phyloP scores from a whole-genome alignment of 495 filamentous ascomycete species.

The Chaetomidium leptoderma region DNA sequence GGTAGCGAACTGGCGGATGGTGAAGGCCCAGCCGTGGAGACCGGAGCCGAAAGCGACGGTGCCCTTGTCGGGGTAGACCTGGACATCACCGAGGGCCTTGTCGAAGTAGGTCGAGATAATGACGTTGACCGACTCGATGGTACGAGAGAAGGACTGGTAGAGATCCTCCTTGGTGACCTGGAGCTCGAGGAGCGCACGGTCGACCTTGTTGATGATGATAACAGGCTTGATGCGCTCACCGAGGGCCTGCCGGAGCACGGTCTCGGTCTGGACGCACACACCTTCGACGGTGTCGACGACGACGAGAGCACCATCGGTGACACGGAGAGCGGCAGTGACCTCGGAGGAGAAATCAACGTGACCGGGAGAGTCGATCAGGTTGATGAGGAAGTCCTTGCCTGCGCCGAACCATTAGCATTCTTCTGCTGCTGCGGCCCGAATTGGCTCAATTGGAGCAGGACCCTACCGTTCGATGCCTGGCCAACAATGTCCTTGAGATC shows the following conservation, averaged over 20 bases:
- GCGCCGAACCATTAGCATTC: constrained; percentile 9
- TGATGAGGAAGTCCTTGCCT: constrained; percentile 95
- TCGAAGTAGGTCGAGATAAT: constrained; percentile 98
- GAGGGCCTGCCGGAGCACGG: constrained; percentile 97
- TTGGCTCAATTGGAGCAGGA: not conserved
- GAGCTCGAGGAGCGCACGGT: constrained; percentile 96
- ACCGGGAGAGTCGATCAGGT: constrained; percentile 99
- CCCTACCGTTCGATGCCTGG: constrained; percentile 66
- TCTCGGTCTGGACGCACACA: constrained; percentile 99
- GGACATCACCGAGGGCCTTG: constrained; percentile 93
- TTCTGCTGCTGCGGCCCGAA: not conserved
- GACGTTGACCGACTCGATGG: constrained; percentile 99
- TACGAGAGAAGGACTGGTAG: constrained; percentile 99
- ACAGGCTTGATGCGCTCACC: constrained; percentile 99
- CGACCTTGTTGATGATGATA: constrained; percentile 99
- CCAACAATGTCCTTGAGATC: constrained; percentile 90
- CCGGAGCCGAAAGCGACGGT: constrained; percentile 99
- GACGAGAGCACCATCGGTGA: constrained; percentile 98
- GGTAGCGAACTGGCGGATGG: constrained; percentile 93
- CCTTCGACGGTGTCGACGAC: constrained; percentile 99
- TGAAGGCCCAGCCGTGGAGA: constrained; percentile 99
- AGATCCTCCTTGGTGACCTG: constrained; percentile 98
- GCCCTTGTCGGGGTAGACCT: constrained; percentile 94
- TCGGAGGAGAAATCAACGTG: constrained; percentile 99
- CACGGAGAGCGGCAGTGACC: constrained; percentile 98